Evolutionary conservation across 163 green algal genomes (phyloP).

Genomic region (Scenedesmus sp.): DNA sequence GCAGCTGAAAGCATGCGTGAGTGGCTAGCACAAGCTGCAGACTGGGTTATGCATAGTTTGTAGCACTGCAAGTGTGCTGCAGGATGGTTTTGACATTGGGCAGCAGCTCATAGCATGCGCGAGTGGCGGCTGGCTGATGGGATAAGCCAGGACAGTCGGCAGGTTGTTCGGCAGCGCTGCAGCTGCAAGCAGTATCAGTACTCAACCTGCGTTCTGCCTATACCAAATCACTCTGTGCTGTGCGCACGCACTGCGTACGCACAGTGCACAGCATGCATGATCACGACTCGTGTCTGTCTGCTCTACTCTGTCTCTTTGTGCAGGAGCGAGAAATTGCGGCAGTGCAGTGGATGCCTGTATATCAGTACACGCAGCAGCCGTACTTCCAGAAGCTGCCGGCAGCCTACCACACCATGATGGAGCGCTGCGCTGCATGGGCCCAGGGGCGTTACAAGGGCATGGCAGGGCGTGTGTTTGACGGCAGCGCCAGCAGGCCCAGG

Average conservation of each 20-base stretch:
- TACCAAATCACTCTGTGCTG: too few species aligned
- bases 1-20: slow-evolving; percentile 17
- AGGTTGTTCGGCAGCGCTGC: too few species aligned
- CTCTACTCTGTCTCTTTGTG: neutral
- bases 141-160: too few species aligned
- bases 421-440: slow-evolving; percentile 41
- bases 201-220: too few species aligned
- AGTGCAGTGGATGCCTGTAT: slow-evolving; percentile 35
- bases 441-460: slow-evolving; percentile 38
- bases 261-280: too few species aligned
- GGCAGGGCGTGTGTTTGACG: slow-evolving; percentile 30
- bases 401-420: slow-evolving; percentile 43
- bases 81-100: too few species aligned
- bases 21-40: neutral
- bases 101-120: too few species aligned
- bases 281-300: neutral
- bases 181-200: too few species aligned
- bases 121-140: too few species aligned
- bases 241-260: too few species aligned
- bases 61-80: too few species aligned
- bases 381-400: slow-evolving; percentile 33
- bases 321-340: slow-evolving; percentile 49
- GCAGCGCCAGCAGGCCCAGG: neutral
- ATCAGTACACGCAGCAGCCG: slow-evolving; percentile 29
- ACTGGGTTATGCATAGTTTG: slow-evolving; percentile 3